phyloP scores from a whole-genome alignment of 352 stramenopile species.

The Peronospora belbahrii region DNA sequence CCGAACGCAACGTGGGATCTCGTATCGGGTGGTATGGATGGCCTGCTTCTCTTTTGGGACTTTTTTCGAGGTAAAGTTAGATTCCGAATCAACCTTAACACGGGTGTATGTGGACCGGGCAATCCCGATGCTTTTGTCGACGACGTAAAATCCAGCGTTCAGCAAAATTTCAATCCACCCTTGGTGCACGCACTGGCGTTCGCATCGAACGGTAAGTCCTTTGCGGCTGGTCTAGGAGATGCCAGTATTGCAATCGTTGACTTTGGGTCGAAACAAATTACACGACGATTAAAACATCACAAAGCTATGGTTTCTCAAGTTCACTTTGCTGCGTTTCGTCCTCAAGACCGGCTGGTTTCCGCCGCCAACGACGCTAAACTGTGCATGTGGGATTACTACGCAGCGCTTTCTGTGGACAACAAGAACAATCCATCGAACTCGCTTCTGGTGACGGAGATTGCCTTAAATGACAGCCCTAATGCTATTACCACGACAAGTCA shows the following conservation, averaged over 20 bases:
- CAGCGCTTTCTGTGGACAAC: conserved; percentile 18
- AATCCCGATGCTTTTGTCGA: not conserved
- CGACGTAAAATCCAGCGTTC: conserved; percentile 9
- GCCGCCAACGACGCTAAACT: conserved; percentile 63
- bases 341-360: conserved; percentile 48
- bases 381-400: conserved; percentile 53
- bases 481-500: conserved; percentile 45
- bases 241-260: conserved; percentile 55
- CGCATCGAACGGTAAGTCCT: conserved; percentile 49
- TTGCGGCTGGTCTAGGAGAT: conserved; percentile 61
- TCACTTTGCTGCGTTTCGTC: conserved; percentile 46
- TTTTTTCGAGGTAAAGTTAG: conserved; percentile 61
- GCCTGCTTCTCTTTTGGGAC: conserved; percentile 68
- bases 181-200: conserved; percentile 65
- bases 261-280: conserved; percentile 45
- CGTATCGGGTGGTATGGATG: conserved; percentile 64
- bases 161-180: conserved; percentile 70
- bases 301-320: conserved; percentile 49
- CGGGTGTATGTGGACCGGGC: conserved; percentile 31
- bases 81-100: conserved; percentile 62
- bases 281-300: conserved; percentile 46
- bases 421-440: conserved; percentile 10
- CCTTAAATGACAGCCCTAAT: conserved; percentile 39
- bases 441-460: conserved; percentile 44
- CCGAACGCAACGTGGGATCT: conserved; percentile 68